Evolutionary conservation across 2,329 filamentous ascomycete species (phyloP).

Genomic region (Penicillium palitans): DNA sequence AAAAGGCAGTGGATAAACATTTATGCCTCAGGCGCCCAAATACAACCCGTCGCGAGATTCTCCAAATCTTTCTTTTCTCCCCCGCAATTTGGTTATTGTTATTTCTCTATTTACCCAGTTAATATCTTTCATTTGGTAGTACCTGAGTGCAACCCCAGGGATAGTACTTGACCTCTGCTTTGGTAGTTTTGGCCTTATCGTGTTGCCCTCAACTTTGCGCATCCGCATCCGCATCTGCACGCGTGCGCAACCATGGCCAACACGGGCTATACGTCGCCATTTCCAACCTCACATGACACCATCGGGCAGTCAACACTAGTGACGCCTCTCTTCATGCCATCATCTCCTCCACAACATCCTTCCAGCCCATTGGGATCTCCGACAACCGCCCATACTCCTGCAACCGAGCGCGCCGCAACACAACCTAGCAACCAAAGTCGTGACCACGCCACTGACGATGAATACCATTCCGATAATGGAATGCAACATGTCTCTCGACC

Average conservation of each 20-base stretch:
- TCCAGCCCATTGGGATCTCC: slow-evolving; percentile 26
- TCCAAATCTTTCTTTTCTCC: slow-evolving; percentile 7
- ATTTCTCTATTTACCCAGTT: slow-evolving; percentile 7
- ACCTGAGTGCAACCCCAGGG: not conserved
- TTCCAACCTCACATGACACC: slow-evolving; percentile 44
- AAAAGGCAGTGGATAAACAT: slow-evolving; percentile 23
- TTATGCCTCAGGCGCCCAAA: slow-evolving; percentile 18
- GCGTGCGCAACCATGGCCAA: slow-evolving; percentile 37
- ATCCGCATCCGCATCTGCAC: slow-evolving; percentile 13
- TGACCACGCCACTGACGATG: slow-evolving; percentile 12
- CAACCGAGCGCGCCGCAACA: slow-evolving; percentile 19
- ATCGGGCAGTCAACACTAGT: slow-evolving; percentile 43
- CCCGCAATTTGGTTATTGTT: slow-evolving; percentile 22
- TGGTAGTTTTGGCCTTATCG: slow-evolving; percentile 4
- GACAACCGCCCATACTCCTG: slow-evolving; percentile 25
- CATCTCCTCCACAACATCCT: slow-evolving; percentile 34
- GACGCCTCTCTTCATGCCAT: slow-evolving; percentile 40
- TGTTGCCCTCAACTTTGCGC: slow-evolving; percentile 5
- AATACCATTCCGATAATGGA: slow-evolving; percentile 13
- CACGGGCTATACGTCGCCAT: slow-evolving; percentile 40
- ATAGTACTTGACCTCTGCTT: not conserved
- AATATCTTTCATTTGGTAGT: not conserved
- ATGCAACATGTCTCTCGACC: slow-evolving; percentile 15
- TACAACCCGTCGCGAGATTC: slow-evolving; percentile 8
- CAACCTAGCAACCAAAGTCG: slow-evolving; percentile 9